A percentile compares a stretch with the other conserved stretches of the same genome.
phyloP scores from a whole-genome alignment of 179 eudicot genomes.

The Heliamphora pulchella region DNA sequence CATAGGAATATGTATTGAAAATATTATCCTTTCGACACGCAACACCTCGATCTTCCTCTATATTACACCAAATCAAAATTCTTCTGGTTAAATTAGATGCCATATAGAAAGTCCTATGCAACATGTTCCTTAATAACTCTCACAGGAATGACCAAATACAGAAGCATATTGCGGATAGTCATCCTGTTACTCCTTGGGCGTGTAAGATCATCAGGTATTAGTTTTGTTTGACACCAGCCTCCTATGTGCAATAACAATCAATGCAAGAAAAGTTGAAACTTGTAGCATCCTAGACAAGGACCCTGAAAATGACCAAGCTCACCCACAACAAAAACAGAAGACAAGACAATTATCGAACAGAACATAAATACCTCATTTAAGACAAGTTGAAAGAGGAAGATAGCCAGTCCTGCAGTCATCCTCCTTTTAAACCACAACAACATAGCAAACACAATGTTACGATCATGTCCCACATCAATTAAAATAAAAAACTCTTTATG shows the following conservation, averaged over 20 bases:
- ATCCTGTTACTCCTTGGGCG: not conserved
- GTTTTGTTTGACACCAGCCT: not conserved
- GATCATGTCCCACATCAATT: too few species aligned
- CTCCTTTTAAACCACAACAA: constrained; percentile 9
- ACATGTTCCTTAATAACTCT: not conserved
- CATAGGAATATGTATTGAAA: not conserved
- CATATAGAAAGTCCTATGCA: not conserved
- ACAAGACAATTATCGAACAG: not conserved
- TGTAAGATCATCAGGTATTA: not conserved
- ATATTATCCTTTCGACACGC: not conserved
- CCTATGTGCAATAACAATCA: not conserved
- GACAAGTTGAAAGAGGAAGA: not conserved
- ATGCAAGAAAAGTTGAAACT: not conserved
- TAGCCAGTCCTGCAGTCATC: not conserved
- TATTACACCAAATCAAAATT: not conserved
- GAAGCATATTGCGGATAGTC: not conserved
- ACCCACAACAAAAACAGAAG: not conserved
- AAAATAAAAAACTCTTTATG: too few species aligned
- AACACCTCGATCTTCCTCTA: not conserved
- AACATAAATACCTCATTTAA: constrained; percentile 10
- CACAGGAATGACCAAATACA: not conserved
- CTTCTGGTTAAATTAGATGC: not conserved
- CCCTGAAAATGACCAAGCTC: too few species aligned
- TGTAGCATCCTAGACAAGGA: not conserved
- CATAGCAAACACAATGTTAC: not conserved